Evolutionary conservation across 176 grass and related monocot species (phyloP).

Genomic region (Zea mays): Zm-B73-REFERENCE-NAM-5.0 NC_050097.1:68680501-68681000

Average conservation of each 20-base stretch:
- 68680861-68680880: conserved; percentile 50
- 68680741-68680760: conserved; percentile 62
- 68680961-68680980: conserved; percentile 39
- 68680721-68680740: conserved; percentile 90
- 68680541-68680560: conserved; percentile 37
- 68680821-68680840: conserved; percentile 43
- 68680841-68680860: conserved; percentile 45
- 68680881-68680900: conserved; percentile 63
- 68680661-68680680: conserved; percentile 62
- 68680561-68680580: conserved; percentile 35
- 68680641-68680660: conserved; percentile 70
- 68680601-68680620: conserved; percentile 43
- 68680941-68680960: conserved; percentile 55
- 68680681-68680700: conserved; percentile 66
- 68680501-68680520: conserved; percentile 16
- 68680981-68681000: conserved; percentile 71
- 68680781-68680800: conserved; percentile 43
- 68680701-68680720: conserved; percentile 82
- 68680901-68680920: conserved; percentile 37
- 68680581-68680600: conserved; percentile 53
- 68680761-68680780: conserved; percentile 57
- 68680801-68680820: conserved; percentile 56
- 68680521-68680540: conserved; percentile 28
- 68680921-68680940: conserved; percentile 54
- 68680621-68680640: conserved; percentile 50